Conservation (phyloP, 192 early-diverging fungal genomes). For the Podochytrium sp. region DNA sequence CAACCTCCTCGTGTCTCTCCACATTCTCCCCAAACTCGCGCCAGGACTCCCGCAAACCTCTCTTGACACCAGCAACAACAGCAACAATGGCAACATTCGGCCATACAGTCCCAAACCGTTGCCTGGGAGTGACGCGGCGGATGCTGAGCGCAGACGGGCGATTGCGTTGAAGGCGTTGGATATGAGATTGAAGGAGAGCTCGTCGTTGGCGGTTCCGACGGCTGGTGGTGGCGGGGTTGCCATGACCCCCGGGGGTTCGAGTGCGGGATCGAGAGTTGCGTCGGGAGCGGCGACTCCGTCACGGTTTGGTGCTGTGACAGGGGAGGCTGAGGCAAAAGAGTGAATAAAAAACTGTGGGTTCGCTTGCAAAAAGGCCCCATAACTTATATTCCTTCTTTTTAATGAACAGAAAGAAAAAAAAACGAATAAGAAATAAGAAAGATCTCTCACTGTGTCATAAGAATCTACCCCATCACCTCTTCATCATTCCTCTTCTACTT, state of each 20-base stretch:
- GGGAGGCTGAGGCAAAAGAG: too few relatives aligned
- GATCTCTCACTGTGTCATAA: too few relatives aligned
- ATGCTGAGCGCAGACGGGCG: constrained; percentile 32
- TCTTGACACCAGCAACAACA: neutral
- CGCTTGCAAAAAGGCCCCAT: too few relatives aligned
- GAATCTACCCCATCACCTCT: too few relatives aligned
- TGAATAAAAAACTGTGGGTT: too few relatives aligned
- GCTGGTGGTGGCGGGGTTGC: neutral
- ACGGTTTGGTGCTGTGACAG: constrained; percentile 5
- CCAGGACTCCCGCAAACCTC: constrained; percentile 3
- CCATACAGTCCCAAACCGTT: constrained; percentile 18
- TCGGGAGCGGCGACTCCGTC: constrained; percentile 3
- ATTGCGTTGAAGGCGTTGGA: constrained; percentile 28
- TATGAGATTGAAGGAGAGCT: constrained; percentile 29
- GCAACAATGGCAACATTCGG: neutral
- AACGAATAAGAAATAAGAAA: too few relatives aligned
- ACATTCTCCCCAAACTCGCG: constrained; percentile 56
- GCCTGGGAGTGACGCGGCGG: constrained; percentile 27
- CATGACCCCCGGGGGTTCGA: neutral
- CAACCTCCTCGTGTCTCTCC: constrained; percentile 58
- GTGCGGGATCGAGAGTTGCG: neutral
- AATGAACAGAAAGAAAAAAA: too few relatives aligned
- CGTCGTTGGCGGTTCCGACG: neutral
- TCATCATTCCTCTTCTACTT: too few relatives aligned
- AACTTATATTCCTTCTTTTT: too few relatives aligned